Evolutionary conservation across 2,329 filamentous ascomycete species (phyloP), one percentile per base, ranked within the genome.

Genomic region (Bisporella sp.): DNA sequence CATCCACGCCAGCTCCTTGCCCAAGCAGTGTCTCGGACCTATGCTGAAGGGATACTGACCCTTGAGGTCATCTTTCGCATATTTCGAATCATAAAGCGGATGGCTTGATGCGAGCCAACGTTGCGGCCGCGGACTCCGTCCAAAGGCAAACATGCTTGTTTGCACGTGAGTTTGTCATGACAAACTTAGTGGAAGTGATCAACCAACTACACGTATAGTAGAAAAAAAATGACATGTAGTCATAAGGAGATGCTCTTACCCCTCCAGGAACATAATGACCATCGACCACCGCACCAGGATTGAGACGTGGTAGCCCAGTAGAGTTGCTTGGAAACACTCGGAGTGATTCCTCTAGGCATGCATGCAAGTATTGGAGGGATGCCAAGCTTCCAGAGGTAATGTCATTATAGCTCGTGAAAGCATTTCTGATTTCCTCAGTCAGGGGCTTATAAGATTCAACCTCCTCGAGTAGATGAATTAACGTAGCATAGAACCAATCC

Each of bases 291-390:
- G 50, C 47, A 13, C 49, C 53, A 28, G 53, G 50, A 40, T 49
- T 55, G 9, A 52, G n/a, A 35, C 49, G 44, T 11, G 50, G 49
- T 28, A 55, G 30, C 51, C 52, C 46, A 31, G 42, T 49, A 28
- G 50, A 32, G 11, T 49, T 48, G 21, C 53, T 53, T 3, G 71
- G 70, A 43, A 69, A 71, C 21, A 72, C 55, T 5, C 74, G 64
- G 32, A 77, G 59, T 0, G 64, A 60, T 57, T 76, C 73, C 4
- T 73, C 60, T 1, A 76, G 54, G 31, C 66, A 67, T 2, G 72
- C 73, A 4, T 66, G 55, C 57, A 75, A 63, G 48, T 75, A 76
- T 0, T 45, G 39, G 0, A 74, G 58, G 53, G 12, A 44, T 6
- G 47, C 35, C 2, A 66, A 60, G 2, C 61, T 61, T 8, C 53